Conservation (phyloP, 768 basidiomycete genomes). For the Phaffia tasmanica region DNA sequence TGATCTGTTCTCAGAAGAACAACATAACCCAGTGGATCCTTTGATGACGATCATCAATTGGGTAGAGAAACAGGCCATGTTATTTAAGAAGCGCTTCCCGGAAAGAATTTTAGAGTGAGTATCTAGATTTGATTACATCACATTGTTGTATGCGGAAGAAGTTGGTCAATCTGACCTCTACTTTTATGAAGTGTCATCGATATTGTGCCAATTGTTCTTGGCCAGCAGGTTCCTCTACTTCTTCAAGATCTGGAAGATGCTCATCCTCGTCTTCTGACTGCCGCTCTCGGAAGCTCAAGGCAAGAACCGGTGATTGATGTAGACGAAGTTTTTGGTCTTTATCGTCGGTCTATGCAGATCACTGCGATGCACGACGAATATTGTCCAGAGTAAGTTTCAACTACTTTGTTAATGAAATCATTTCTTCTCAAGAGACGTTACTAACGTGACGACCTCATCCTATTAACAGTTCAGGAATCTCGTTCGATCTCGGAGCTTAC, state of each 20-base stretch:
- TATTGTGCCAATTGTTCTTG: conserved; percentile 53
- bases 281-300: conserved; percentile 20
- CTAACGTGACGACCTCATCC: conserved; percentile 12
- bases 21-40: conserved; percentile 66
- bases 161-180: background rate
- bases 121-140: background rate
- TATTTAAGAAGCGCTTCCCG: conserved; percentile 74
- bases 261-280: conserved; percentile 64
- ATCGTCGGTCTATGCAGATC: conserved; percentile 62
- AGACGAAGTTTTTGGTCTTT: conserved; percentile 78
- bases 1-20: conserved; percentile 30
- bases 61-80: conserved; percentile 72
- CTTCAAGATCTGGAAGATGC: conserved; percentile 56
- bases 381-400: conserved; percentile 54
- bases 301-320: conserved; percentile 49
- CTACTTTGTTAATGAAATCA: background rate
- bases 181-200: conserved; percentile 43
- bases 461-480: conserved; percentile 12
- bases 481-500: conserved; percentile 59
- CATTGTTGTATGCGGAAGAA: background rate
- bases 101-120: conserved; percentile 69
- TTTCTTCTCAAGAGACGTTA: background rate
- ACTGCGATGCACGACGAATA: conserved; percentile 73
- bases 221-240: conserved; percentile 52
- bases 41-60: conserved; percentile 75